A percentile compares a stretch with the other conserved stretches of the same genome.
phyloP scores from a whole-genome alignment of 31 red algal species.

The Endocladia muricata region DNA sequence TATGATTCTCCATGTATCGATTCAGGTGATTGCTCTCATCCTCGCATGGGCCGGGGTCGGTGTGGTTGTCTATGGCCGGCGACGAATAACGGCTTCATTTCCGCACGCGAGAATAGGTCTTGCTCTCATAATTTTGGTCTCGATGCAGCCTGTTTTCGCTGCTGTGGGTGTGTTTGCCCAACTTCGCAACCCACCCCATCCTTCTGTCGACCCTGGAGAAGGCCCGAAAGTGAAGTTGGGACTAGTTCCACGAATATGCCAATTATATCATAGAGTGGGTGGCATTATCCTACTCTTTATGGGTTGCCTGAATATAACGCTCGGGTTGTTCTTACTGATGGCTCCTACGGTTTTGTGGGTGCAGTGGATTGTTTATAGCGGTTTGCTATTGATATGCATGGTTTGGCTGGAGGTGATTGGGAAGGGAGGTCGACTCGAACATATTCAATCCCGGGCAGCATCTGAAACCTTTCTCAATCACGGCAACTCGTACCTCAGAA shows the following conservation, averaged over 20 bases:
- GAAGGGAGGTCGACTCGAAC: not conserved
- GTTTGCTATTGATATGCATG: not conserved
- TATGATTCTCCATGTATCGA: slow-evolving; percentile 15
- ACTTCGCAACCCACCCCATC: slow-evolving; percentile 6
- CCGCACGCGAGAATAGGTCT: slow-evolving; percentile 29
- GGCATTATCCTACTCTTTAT: slow-evolving; percentile 3
- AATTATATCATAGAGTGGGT: slow-evolving; percentile 11
- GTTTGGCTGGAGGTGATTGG: slow-evolving; percentile 28
- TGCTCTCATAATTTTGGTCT: slow-evolving; percentile 18
- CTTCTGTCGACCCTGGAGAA: not conserved
- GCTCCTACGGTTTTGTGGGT: slow-evolving; percentile 41
- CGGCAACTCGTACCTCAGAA: not conserved
- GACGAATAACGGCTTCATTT: not conserved
- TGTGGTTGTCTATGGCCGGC: slow-evolving; percentile 20
- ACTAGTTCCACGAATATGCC: slow-evolving; percentile 16
- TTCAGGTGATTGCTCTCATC: slow-evolving; percentile 25
- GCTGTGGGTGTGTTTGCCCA: slow-evolving; percentile 20
- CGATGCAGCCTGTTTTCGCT: slow-evolving; percentile 26
- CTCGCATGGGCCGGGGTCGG: slow-evolving; percentile 25
- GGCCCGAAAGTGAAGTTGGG: slow-evolving; percentile 8
- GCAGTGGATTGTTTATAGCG: slow-evolving; percentile 38
- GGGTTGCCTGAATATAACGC: slow-evolving; percentile 24
- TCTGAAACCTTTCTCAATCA: slow-evolving; percentile 6
- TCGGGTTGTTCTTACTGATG: slow-evolving; percentile 33
- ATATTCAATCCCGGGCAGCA: slow-evolving; percentile 3